Evolutionary conservation across 306 rosid species (phyloP), one percentile per base, ranked within the genome.

Genomic region (Cicer pinnatifidum): DNA sequence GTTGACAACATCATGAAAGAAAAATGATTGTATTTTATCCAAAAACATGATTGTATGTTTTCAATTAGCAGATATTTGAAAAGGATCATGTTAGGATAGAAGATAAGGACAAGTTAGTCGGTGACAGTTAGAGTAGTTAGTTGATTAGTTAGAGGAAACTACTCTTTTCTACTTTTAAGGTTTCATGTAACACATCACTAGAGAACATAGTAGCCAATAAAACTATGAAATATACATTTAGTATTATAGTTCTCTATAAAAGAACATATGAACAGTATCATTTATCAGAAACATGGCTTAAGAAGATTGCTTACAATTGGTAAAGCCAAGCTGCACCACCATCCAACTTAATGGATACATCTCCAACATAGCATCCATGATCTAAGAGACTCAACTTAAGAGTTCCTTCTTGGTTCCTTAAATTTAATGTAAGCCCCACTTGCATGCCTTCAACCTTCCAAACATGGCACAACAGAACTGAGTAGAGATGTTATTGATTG

Each of bases 281-380:
- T 23, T 52, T 84, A 15, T 33, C 65, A 75, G 63, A 54, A 45
- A 77, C 71, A 57, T 47, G 9, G 71, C 1, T 71, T 67, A 67
- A 73, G 81, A 86, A 71, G 65, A 69, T 72, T 65, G 80, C 80
- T 53, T 89, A 93, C 97, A 79, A 73, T 88, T 93, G 91, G 84
- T 93, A 91, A 85, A 93, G 92, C 97, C 96, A 93, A 54, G 97
- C 86, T 73, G 88, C 90, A 19, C 96, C 98, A 54, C 98, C 97
- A 3, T 93, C 80, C 84, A 93, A 17, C 81, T 86, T 82, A 77
- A 91, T 88, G 58, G 84, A 77, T 65, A 93, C 75, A 57, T 77
- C 78, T 77, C 86, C 81, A 11, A 91, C 92, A 69, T 81, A 54
- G 78, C 96, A 89, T 62, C 91, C 92, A 48, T 83, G 83, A 78